Conservation (phyloP, 2,329 filamentous ascomycete species). For the Phyllosticta paracitricarpa region DNA sequence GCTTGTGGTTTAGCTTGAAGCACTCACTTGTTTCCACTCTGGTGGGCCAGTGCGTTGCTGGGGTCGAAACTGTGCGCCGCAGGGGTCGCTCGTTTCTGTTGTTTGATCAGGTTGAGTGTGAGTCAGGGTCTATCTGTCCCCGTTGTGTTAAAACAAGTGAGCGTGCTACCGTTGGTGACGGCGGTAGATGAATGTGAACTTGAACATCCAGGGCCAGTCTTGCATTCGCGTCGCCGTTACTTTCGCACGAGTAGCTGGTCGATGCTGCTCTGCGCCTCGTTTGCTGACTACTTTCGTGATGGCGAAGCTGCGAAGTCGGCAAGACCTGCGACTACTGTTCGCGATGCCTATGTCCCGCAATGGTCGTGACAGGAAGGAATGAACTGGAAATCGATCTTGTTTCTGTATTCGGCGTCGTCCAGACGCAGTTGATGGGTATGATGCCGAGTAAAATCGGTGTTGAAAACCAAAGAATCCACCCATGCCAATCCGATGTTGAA, state of each 20-base stretch:
- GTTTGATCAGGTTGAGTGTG: too few species aligned
- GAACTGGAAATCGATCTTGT: too few species aligned
- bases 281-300: neutral
- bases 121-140: neutral
- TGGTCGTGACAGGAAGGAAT: too few species aligned
- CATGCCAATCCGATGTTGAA: too few species aligned
- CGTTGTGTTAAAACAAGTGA: neutral
- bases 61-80: too few species aligned
- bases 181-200: constrained; percentile 7
- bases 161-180: neutral
- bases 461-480: neutral
- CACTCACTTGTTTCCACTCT: too few species aligned
- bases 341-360: too few species aligned
- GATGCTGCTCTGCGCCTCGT: neutral
- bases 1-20: too few species aligned
- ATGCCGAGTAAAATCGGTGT: neutral
- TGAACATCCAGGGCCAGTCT: neutral
- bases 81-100: too few species aligned
- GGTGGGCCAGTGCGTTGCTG: too few species aligned
- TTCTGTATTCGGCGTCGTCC: too few species aligned
- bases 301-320: neutral
- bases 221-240: constrained; percentile 1
- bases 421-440: neutral
- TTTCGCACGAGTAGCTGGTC: neutral
- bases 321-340: too few species aligned